Base-by-base conservation (phyloP, 2,329 filamentous ascomycete genomes). In the Aspergillus japonicus region DNA sequence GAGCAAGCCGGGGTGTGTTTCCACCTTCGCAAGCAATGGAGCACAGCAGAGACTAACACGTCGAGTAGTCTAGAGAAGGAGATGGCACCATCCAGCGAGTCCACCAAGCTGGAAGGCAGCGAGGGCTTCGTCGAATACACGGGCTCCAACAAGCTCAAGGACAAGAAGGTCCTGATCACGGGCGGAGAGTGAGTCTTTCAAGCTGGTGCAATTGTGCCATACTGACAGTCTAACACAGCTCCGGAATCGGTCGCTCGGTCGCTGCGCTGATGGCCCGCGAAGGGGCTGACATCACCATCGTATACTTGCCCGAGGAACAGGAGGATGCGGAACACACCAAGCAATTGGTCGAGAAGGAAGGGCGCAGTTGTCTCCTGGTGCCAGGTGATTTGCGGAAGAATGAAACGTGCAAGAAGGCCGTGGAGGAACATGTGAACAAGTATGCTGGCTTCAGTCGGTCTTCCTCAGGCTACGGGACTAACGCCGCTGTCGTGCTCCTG, bases 251-350 rank as follows among this genome's bases (percentile, higher is more conserved):
- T 19, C 79, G 83, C 10, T 75, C 82, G 0, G 78, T 84, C 1
- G 83, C 83, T 0, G 76, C 85, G 1, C 71, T 86, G 2, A 84
- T 85, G 71, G 84, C 85, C 0, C 77, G 82, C 8, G 84, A 87
- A 67, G 84, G 85, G 1, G 82, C 84, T 14, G 80, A 86, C 62
- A 75, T 85, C 50, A 82, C 77, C 24, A 85, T 86, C 59, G 79
- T 81, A 16, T 83, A 85, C 63, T 77, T 85, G 1, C 81, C 81
- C 2, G 80, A 83, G 29, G 85, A 87, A 72, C 74, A 86, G 62
- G 68, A 77, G 21, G 85, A 87, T 57, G 85, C 85, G 0, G 72
- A 85, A 54, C 77, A 80, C 7, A 86, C 83, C 2, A 82, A 83
- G 65, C 73, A 74, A 35, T 67, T 81, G 64, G 80, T 87, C 1